These are phyloP conservation scores for Ogataea salicorniae DNA, from an alignment of 805 yeast genomes.

Conservation along the genomic window DNA sequence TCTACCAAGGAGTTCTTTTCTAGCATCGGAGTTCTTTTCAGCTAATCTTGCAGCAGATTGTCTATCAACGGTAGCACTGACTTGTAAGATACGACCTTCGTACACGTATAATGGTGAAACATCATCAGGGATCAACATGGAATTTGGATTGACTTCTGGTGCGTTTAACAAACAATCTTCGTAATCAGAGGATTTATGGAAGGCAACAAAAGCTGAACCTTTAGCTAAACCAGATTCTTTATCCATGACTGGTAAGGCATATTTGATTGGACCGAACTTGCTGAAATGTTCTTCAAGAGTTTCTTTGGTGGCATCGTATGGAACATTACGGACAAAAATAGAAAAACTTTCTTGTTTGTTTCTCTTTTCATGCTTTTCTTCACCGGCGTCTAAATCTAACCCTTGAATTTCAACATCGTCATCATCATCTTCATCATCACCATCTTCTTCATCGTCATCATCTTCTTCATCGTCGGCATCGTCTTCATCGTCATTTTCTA, in stretches of 20 bases:
- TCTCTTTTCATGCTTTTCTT: slow-evolving; percentile 27
- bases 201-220: slow-evolving; percentile 95
- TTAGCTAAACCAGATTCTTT: slow-evolving; percentile 78
- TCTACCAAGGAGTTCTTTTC: slow-evolving; percentile 76
- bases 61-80: slow-evolving; percentile 82
- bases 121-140: slow-evolving; percentile 84
- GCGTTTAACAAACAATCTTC: slow-evolving; percentile 69
- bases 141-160: slow-evolving; percentile 57
- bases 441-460: slow-evolving; percentile 20
- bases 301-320: slow-evolving; percentile 89
- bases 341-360: slow-evolving; percentile 69
- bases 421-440: slow-evolving; percentile 31
- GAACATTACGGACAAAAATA: slow-evolving; percentile 85
- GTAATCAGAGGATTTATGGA: slow-evolving; percentile 55
- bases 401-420: slow-evolving; percentile 9
- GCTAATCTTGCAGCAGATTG: slow-evolving; percentile 72
- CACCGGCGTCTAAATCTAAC: slow-evolving; percentile 6
- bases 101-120: slow-evolving; percentile 84
- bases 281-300: slow-evolving; percentile 70
- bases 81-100: slow-evolving; percentile 85
- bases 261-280: slow-evolving; percentile 81
- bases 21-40: slow-evolving; percentile 63
- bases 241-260: slow-evolving; percentile 91
- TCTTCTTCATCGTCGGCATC: slow-evolving; percentile 27
- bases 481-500: slow-evolving; percentile 25